Evolutionary conservation across 352 stramenopile species (phyloP), one percentile per base, ranked within the genome.

Genomic region (Blastocystis sp.): DNA sequence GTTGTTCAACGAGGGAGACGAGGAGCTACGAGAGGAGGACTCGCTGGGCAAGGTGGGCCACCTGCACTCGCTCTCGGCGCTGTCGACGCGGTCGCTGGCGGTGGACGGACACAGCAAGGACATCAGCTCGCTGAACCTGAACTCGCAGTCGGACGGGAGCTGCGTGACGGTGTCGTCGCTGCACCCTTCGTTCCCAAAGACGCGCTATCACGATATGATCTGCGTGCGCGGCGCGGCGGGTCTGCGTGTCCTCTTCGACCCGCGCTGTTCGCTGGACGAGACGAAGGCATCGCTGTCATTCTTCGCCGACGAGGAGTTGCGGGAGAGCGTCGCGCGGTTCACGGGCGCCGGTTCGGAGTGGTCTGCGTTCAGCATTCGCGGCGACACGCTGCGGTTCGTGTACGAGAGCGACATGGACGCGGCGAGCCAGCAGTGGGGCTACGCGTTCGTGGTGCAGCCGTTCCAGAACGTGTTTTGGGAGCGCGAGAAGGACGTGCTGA

Each of bases 381-480:
- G 73, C 18, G 64, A 42, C 27, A 84, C 54, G 21, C 32, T 84
- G 16, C 36, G 59, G 0, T 84, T 73, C 36, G 42, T 56, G 29
- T 84, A 73, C 48, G 73, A 84, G 44, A 73, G 54, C 29, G 42
- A 54, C 14, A 21, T 73, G 27, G 29, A 49, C 42, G 8, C 46
- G 48, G 29, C 34, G 34, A 64, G 38, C 21, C 34, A 59, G 1
- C 42, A 64, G 54, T 84, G 73, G 73, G 73, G 73, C 16, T 84
- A 84, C 38, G 73, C 42, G n/a, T 84, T 84, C 59, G 24, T 73
- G 24, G 73, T 84, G 40, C 73, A 84, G 36, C 73, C 73, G 0
- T 84, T 73, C 27, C 42, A 84, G 49, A 73, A 73, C 36, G 51
- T 84, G 29, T 40, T 71, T 34, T 84, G 73, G 73, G 42, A 34